Base-by-base conservation (phyloP, 2,329 filamentous ascomycete species). In the Pyrenochaeta sp. region DNA sequence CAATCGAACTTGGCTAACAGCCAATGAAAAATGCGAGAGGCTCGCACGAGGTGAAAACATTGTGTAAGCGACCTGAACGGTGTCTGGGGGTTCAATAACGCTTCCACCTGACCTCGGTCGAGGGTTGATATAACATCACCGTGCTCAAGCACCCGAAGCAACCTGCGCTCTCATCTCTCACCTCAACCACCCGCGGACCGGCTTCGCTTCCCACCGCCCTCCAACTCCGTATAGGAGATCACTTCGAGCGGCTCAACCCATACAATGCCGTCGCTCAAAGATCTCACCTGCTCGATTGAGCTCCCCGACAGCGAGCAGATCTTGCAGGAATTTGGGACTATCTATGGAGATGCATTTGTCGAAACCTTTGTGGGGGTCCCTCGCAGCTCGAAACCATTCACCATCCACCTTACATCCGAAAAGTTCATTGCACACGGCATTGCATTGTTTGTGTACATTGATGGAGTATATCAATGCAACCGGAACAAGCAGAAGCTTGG, bases 381-480 rank as follows among this genome's bases (percentile, higher is more conserved):
- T 3, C 61, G 68, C 31, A 63, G 69, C 10, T 64, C 73, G 11
- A 58, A 60, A n/a, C 61, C 72, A 0, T 83, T 83, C 61, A 72
- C 67, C 14, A 67, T 83, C 23, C 77, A 74, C 46, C 69, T 83
- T 26, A 72, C 64, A 3, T 78, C 78, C 0, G 65, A 64, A 23
- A 75, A 72, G 20, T 83, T 77, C 65, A 80, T 83, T 49, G 76
- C 76, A 1, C 72, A 76, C 17, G 81, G 81, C 0, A 62, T 83
- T 8, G 75, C 79, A 2, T 75, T 80, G 61, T 79, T 78, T 47
- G 79, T 83, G 18, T 83, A 76, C 67, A 81, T 82, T 27, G 81
- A 83, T 52, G 81, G 81, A 13, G 63, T 77, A 5, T 82, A 82
- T 48, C 80, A 83, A 55, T 81, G 78, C 64, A 83, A 83, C 47